Evolutionary conservation across 2,329 filamentous ascomycete species (phyloP), one percentile per base, ranked within the genome.

Genomic region (Atkinsonella hypoxylon): DNA sequence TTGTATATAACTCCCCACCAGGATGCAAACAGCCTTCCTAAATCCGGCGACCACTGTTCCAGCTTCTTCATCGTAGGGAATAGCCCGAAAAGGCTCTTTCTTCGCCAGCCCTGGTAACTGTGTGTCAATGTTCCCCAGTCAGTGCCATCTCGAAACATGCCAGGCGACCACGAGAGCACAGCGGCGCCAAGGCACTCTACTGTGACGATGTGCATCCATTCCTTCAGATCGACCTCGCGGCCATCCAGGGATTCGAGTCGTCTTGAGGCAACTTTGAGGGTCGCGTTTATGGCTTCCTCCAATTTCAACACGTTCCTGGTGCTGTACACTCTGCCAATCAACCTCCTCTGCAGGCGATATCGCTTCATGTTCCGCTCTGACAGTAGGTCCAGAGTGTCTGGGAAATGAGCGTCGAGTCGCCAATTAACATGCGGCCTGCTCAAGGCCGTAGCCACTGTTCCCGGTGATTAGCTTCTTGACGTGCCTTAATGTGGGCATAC

Each of bases 171-270:
- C 0, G 72, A 73, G 1, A 78, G 61, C 0, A 77, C 74, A 2
- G 70, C 60, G 1, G 73, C 73, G 0, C 72, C 70, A 2, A 78
- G 68, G 20, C 70, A 76, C 54, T 78, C 75, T 31, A 78, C 73
- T 1, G 68, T 70, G 17, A 76, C 64, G 51, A 78, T 77, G 59
- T 78, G 75, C 74, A 78, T 78, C 75, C 75, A 78, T 49, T 76
- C 70, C 47, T 72, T 73, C 17, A 78, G 57, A 51, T 77, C 72
- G 4, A 78, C 57, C 30, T 70, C 64, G 1, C 59, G 56, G 0
- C 71, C 72, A 0, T 65, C 44, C 1, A 75, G 57, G 0, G 52
- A 51, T 4, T 58, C 61, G 0, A 78, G 55, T 26, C 65, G 67
- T 2, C 62, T 51, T 1, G 74, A 53, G 1, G 61, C 66, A 0